Evolutionary conservation across 306 rosid species (phyloP).

Genomic region (Astragalus membranaceus): DNA sequence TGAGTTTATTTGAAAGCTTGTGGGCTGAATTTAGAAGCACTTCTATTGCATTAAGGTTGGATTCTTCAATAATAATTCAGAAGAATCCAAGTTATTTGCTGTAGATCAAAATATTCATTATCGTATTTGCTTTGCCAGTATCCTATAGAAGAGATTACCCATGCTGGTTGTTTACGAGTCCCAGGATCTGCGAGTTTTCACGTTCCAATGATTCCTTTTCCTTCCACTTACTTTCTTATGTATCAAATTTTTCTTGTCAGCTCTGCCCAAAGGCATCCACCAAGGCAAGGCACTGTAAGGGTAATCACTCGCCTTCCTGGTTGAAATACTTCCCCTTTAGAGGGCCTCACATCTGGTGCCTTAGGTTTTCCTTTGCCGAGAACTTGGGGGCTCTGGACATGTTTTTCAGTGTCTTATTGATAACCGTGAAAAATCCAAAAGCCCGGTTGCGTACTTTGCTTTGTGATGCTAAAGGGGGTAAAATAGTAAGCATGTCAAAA

Average conservation of each 20-base stretch:
- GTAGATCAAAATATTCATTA: background rate
- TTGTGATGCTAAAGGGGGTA: background rate
- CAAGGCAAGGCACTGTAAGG: background rate
- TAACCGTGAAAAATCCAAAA: background rate
- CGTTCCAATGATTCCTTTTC: background rate
- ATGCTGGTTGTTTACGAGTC: background rate
- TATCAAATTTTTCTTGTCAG: background rate
- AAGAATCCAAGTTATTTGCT: background rate
- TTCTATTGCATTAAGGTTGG: background rate
- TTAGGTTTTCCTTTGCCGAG: background rate
- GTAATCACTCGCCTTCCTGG: background rate
- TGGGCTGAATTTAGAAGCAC: background rate
- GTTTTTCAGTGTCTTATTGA: background rate
- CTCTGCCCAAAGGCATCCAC: background rate
- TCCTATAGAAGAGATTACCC: background rate
- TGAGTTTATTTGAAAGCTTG: background rate
- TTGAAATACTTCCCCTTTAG: background rate
- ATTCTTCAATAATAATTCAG: background rate
- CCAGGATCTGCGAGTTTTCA: background rate
- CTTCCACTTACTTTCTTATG: background rate
- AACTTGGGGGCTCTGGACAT: background rate
- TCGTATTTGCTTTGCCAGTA: background rate
- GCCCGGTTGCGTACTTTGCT: background rate
- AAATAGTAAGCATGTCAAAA: background rate
- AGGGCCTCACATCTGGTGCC: background rate